Conservation (phyloP, 2,329 filamentous ascomycete genomes). For the Colletotrichum chlorophyti region DNA sequence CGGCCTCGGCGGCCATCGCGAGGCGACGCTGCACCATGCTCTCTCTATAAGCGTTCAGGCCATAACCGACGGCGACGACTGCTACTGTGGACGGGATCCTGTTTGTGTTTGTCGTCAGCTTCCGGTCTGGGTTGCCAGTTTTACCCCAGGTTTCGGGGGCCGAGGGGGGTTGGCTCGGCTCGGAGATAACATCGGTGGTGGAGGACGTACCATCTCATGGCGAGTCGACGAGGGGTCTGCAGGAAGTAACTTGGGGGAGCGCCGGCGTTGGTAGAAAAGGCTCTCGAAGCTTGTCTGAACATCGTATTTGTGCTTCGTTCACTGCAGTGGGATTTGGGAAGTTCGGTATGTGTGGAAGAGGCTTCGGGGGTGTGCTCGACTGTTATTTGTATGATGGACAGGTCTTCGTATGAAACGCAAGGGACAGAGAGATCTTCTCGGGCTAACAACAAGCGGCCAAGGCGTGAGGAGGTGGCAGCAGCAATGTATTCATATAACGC, state of each 20-base stretch:
- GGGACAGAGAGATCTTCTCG: conserved; percentile 12
- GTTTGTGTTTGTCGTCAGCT: conserved; percentile 8
- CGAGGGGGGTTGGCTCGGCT: background rate
- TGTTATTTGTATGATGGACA: conserved; percentile 15
- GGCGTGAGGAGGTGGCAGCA: conserved; percentile 12
- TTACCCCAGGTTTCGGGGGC: background rate
- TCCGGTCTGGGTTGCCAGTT: background rate
- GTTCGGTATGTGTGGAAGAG: background rate
- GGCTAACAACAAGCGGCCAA: conserved; percentile 2
- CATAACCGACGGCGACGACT: conserved; percentile 42
- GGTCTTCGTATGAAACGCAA: conserved; percentile 13
- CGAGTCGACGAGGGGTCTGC: conserved; percentile 37
- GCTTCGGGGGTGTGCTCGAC: background rate
- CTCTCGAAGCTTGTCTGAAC: conserved; percentile 31
- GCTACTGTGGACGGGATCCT: conserved; percentile 42
- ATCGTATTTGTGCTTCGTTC: conserved; percentile 2
- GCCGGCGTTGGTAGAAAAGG: conserved; percentile 42
- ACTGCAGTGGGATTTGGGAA: too few species aligned
- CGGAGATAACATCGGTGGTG: too few species aligned
- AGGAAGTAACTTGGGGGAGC: conserved; percentile 42
- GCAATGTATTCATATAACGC: conserved; percentile 25
- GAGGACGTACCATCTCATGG: conserved; percentile 41
- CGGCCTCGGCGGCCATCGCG: conserved; percentile 36
- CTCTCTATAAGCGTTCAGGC: conserved; percentile 41
- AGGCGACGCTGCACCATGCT: conserved; percentile 35